Percentiles rank a stretch among this genome's conserved stretches.
These are phyloP conservation scores for Amauroascus niger DNA, from an alignment of 2,329 filamentous ascomycete species.

Conservation along the genomic window DNA sequence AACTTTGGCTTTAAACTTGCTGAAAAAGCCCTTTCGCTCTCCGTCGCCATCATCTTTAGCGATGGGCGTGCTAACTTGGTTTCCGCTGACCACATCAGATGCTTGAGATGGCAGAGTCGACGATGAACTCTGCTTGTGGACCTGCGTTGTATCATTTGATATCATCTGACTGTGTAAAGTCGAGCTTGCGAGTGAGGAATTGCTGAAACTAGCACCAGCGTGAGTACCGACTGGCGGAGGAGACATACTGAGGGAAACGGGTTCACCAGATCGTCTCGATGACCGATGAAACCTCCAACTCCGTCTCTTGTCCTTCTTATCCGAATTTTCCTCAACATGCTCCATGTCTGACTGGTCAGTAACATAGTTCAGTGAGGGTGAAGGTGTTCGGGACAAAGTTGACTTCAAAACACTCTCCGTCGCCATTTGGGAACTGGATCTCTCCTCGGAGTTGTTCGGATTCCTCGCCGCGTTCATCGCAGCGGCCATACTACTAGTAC, in stretches of 20 bases:
- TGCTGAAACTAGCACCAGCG: slow-evolving; percentile 54
- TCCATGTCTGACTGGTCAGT: slow-evolving; percentile 75
- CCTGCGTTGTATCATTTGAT: slow-evolving; percentile 35
- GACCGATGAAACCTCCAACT: slow-evolving; percentile 60
- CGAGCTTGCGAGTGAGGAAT: slow-evolving; percentile 57
- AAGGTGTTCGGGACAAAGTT: slow-evolving; percentile 63
- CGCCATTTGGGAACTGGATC: slow-evolving; percentile 13
- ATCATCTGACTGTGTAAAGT: slow-evolving; percentile 39
- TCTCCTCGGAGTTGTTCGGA: slow-evolving; percentile 4
- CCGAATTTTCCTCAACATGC: slow-evolving; percentile 48
- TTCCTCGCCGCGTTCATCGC: background rate
- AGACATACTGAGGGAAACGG: slow-evolving; percentile 34
- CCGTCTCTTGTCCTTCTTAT: slow-evolving; percentile 60
- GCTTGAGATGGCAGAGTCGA: slow-evolving; percentile 28
- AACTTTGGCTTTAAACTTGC: slow-evolving; percentile 57
- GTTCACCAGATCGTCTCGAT: slow-evolving; percentile 47
- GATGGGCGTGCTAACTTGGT: slow-evolving; percentile 20
- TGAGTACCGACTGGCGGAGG: slow-evolving; percentile 52
- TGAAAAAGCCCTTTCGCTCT: slow-evolving; percentile 53
- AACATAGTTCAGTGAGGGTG: slow-evolving; percentile 57
- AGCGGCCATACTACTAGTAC: background rate
- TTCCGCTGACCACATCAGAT: slow-evolving; percentile 30
- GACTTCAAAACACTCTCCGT: slow-evolving; percentile 46
- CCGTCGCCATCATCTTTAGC: slow-evolving; percentile 28
- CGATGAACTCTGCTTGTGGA: slow-evolving; percentile 29